Evolutionary conservation across 2,329 filamentous ascomycete genomes (phyloP).

Genomic region (Penicillium sp.): DNA sequence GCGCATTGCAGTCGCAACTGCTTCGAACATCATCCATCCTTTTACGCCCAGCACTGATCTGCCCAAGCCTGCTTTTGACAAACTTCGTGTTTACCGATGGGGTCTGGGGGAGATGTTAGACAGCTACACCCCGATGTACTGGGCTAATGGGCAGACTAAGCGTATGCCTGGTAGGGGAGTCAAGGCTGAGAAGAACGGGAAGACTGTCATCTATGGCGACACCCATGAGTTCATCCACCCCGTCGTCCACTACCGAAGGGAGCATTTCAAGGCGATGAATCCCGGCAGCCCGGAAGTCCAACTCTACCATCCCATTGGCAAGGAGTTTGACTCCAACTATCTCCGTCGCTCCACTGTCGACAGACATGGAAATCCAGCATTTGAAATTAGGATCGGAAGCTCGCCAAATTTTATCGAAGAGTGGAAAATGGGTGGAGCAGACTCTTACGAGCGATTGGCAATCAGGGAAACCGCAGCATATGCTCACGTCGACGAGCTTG

Average conservation of each 20-base stretch:
- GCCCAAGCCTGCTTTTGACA: neutral
- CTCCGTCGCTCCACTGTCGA: slow-evolving; percentile 9
- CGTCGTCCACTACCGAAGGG: slow-evolving; percentile 17
- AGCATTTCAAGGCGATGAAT: slow-evolving; percentile 6
- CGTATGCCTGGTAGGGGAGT: slow-evolving; percentile 14
- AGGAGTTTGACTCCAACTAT: slow-evolving; percentile 3
- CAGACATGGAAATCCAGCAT: slow-evolving; percentile 4
- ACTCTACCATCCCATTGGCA: slow-evolving; percentile 11
- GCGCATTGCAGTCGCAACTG: neutral
- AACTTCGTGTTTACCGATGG: slow-evolving; percentile 13
- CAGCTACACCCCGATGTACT: slow-evolving; percentile 16
- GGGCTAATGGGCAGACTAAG: slow-evolving; percentile 12
- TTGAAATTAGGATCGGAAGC: slow-evolving; percentile 12
- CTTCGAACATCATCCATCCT: neutral
- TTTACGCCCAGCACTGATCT: neutral
- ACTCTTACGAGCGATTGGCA: slow-evolving; percentile 18
- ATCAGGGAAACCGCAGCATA: slow-evolving; percentile 13
- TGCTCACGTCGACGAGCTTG: slow-evolving; percentile 15
- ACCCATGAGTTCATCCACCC: slow-evolving; percentile 20
- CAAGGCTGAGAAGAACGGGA: slow-evolving; percentile 3
- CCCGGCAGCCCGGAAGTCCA: neutral
- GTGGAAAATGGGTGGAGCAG: slow-evolving; percentile 17
- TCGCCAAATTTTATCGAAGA: slow-evolving; percentile 10
- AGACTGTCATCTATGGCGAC: slow-evolving; percentile 7
- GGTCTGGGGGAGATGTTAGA: slow-evolving; percentile 13